Evolutionary conservation across 495 filamentous ascomycete genomes (phyloP), one percentile per base, ranked within the genome.

Genomic region (Rusavskia elegans): DNA sequence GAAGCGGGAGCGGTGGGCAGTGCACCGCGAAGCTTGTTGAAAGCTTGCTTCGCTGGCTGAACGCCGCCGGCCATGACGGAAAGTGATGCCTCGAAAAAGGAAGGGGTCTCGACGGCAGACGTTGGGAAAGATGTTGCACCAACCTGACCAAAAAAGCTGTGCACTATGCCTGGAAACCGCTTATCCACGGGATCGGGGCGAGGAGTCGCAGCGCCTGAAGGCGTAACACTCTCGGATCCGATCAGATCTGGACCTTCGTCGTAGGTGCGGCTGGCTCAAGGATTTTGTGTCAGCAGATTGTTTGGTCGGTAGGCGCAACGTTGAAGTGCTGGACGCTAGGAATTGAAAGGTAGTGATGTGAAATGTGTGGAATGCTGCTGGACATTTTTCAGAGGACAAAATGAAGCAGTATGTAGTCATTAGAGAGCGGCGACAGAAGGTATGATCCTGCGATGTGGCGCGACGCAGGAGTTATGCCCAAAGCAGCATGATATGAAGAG

Each of bases 101-200:
- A 25, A 48, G 23, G 37, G 49, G 13, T 45, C 45, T 32, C 38
- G 73, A 70, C 70, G 74, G 55, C 66, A 60, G 67, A 65, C 68
- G 63, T 68, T 66, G 67, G 68, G 70, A 68, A 71, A 70, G 67
- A 75, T 61, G 64, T 71, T 70, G 66, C 75, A 95, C 89, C 78
- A 90, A 96, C 89, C 89, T 96, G 89, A 71, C 84, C 84, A 77
- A 92, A 94, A 75, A 87, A 94, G 73, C 82, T 89, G 63, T 76
- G 71, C 75, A 87, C 81, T 66, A 95, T 87, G 61, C 86, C 85
- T 44, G 89, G 89, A 61, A 89, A 72, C 64, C 89, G 83, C 66
- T 92, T 94, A 69, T 96, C 89, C 41, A 81, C 80, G 48, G 78
- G 83, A 68, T 96, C 87, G 37, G 89, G 89, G 57, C 85, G 84